These are phyloP conservation scores for Mycena olivaceomarginata DNA, from an alignment of 768 basidiomycete species.

Conservation along the genomic window DNA sequence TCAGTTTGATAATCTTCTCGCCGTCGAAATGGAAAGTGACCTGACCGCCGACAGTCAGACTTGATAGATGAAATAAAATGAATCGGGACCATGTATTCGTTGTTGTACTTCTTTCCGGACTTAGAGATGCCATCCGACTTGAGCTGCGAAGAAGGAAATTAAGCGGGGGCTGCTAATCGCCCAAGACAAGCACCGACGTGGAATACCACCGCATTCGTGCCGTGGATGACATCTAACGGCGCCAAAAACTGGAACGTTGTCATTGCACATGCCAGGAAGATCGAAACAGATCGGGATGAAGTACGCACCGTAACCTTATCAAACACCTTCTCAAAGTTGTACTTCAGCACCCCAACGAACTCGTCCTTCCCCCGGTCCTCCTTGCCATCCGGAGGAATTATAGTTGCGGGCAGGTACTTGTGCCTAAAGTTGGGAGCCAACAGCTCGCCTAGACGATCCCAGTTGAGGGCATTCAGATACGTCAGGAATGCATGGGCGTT, in stretches of 20 bases:
- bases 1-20: background rate
- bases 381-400: background rate
- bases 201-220: background rate
- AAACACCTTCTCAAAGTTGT: background rate
- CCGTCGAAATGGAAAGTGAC: background rate
- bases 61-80: background rate
- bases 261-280: no score
- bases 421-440: background rate
- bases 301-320: background rate
- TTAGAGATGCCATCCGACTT: background rate
- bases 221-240: background rate
- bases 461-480: background rate
- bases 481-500: background rate
- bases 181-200: background rate
- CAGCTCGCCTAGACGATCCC: background rate
- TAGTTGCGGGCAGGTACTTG: background rate
- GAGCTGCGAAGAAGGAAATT: background rate
- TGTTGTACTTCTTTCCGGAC: background rate
- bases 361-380: background rate
- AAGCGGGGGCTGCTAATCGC: no score
- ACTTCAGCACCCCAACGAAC: background rate
- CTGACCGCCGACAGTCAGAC: background rate
- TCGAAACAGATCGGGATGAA: no score
- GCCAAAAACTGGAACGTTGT: background rate
- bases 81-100: background rate